Conservation (phyloP, 345 rosid species). For the Eucalyptus regnans region DNA sequence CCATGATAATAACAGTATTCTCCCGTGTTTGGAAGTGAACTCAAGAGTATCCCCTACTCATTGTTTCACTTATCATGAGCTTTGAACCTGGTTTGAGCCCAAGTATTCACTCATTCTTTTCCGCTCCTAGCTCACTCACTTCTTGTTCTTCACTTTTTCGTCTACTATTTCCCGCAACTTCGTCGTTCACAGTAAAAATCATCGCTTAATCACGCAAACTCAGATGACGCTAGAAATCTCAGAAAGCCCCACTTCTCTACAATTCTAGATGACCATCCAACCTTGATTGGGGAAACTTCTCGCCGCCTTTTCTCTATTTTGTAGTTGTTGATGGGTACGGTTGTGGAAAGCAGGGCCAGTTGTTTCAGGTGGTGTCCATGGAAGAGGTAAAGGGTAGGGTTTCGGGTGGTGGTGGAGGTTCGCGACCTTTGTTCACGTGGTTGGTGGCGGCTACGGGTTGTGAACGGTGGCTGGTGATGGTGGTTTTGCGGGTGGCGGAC, state of each 20-base stretch:
- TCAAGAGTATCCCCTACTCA: background rate
- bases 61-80: background rate
- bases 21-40: background rate
- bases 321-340: background rate
- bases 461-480: no score
- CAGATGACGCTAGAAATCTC: background rate
- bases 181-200: background rate
- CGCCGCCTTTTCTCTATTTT: background rate
- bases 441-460: background rate
- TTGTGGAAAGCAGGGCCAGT: background rate
- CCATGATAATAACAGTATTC: background rate
- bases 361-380: background rate
- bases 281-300: background rate
- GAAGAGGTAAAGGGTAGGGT: background rate
- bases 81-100: background rate
- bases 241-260: background rate
- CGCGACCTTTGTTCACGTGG: background rate
- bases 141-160: background rate
- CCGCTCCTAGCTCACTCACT: background rate
- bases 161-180: background rate
- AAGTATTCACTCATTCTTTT: background rate
- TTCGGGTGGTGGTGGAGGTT: background rate
- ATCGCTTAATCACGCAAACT: background rate
- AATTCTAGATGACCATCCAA: background rate
- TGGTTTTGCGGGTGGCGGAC: no score